These are phyloP conservation scores for Cercospora sojina DNA, from an alignment of 2,329 filamentous ascomycete species.

Conservation along the genomic window DNA sequence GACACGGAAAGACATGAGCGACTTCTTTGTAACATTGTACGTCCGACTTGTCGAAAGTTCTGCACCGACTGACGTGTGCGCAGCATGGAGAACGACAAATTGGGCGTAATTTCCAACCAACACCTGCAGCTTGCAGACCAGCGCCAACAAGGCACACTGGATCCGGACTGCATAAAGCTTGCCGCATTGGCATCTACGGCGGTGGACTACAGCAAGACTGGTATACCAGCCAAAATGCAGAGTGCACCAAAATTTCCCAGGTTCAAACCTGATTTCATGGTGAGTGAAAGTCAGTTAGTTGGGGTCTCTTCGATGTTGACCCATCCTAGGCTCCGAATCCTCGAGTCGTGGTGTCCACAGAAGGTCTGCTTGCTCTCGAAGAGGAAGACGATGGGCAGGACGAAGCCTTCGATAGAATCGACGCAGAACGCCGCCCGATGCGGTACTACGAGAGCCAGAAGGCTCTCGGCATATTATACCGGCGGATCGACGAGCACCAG, in stretches of 20 bases:
- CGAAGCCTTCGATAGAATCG: constrained; percentile 39
- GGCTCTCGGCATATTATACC: constrained; percentile 68
- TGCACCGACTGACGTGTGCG: constrained; percentile 43
- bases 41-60: constrained; percentile 35
- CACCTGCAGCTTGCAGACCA: constrained; percentile 46
- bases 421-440: constrained; percentile 37
- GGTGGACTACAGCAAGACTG: constrained; percentile 54
- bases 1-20: constrained; percentile 63
- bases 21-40: constrained; percentile 75
- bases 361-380: constrained; percentile 51
- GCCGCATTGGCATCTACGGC: constrained; percentile 43
- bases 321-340: constrained; percentile 43
- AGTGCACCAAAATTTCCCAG: constrained; percentile 45
- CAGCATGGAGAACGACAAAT: constrained; percentile 57
- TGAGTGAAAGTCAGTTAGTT: neutral
- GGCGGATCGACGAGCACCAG: constrained; percentile 68
- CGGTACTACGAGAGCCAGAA: constrained; percentile 68
- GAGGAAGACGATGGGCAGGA: constrained; percentile 50
- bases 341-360: constrained; percentile 43
- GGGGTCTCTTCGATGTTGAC: neutral
- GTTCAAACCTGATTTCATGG: constrained; percentile 55
- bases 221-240: constrained; percentile 54
- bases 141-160: constrained; percentile 33
- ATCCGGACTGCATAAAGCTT: constrained; percentile 40
- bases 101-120: constrained; percentile 44